Percentiles rank a stretch among this genome's conserved stretches.
These are phyloP conservation scores for Vanderwaltozyma tropicalis DNA, from an alignment of 805 yeast species.

Conservation along the genomic window DNA sequence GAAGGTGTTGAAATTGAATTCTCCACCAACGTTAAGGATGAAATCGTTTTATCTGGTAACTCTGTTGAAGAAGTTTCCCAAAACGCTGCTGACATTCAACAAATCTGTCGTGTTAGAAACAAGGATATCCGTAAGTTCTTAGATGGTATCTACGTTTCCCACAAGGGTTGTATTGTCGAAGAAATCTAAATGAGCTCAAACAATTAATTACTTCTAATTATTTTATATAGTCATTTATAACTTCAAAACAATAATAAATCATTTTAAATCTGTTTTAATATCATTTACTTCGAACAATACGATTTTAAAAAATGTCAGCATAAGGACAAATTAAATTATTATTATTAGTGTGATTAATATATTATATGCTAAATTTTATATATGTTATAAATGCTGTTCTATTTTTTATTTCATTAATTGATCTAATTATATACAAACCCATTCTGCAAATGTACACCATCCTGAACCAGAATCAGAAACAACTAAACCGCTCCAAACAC, in stretches of 20 bases:
- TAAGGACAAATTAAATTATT: background rate
- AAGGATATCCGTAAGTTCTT: constrained; percentile 99
- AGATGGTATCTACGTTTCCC: constrained; percentile 99
- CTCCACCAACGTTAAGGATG: constrained; percentile 86
- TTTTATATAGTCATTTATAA: background rate
- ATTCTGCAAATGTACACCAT: constrained; percentile 87
- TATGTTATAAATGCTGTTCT: background rate
- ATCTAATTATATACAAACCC: constrained; percentile 52
- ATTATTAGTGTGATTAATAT: background rate
- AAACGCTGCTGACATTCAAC: constrained; percentile 97
- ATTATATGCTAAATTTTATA: background rate
- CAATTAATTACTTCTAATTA: no score
- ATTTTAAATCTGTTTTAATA: no score
- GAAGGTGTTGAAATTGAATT: constrained; percentile 84
- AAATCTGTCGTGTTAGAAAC: constrained; percentile 96
- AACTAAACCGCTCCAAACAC: constrained; percentile 76
- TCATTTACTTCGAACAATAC: no score
- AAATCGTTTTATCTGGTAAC: constrained; percentile 73
- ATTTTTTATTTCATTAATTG: no score
- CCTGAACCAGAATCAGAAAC: constrained; percentile 66
- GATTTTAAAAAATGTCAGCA: no score
- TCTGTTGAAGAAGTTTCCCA: constrained; percentile 76
- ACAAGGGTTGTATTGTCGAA: constrained; percentile 78
- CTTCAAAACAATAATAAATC: background rate
- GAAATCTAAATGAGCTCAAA: constrained; percentile 31